Evolutionary conservation across 2,329 filamentous ascomycete species (phyloP), one percentile per base, ranked within the genome.

Genomic region (Pseudogymnoascus sp.): DNA sequence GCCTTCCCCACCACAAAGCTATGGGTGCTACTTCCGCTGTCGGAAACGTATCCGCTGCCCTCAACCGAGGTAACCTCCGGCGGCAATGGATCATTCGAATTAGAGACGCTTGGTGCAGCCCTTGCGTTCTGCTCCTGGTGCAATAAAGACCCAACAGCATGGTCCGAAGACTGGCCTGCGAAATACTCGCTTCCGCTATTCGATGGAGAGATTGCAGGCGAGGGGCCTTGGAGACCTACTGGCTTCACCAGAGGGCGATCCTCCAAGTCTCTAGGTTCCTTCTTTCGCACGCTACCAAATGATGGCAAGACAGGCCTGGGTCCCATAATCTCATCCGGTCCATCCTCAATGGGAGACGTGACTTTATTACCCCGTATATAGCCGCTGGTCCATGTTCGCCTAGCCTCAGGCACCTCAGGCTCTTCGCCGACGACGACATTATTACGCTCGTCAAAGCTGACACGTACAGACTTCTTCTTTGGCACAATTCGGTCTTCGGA

Each of bases 391-490:
- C 83, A 86, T 11, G 77, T 72, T 59, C 81, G 78, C 68, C 76
- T 82, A 65, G 42, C 70, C 62, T 62, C 68, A 37, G 72, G 67
- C 1, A 75, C 61, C 9, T 73, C 70, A 7, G 75, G 75, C 9
- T 79, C 74, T 61, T 84, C 79, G 6, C 80, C 82, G 21, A 84
- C 79, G 1, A 85, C 76, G 9, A 82, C 76, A 7, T 80, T 82
- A n/a, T 76, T 79, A 35, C 82, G 81, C 60, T 91, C 88, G 66
- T 91, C 88, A 71, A 92, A 97, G 75, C 91, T 96, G 56, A 93
- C 89, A 23, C 89, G 81, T 1, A 83, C 83, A 40, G 80, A 83
- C 74, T 88, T 91, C 75, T 86, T 91, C 64, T 83, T 79, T 17
- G 75, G 69, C 1, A 66, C 60, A 11, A 64, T 29, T 37, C 64